phyloP scores from a whole-genome alignment of 148 eudicot genomes.

The Camellia japonica region DNA sequence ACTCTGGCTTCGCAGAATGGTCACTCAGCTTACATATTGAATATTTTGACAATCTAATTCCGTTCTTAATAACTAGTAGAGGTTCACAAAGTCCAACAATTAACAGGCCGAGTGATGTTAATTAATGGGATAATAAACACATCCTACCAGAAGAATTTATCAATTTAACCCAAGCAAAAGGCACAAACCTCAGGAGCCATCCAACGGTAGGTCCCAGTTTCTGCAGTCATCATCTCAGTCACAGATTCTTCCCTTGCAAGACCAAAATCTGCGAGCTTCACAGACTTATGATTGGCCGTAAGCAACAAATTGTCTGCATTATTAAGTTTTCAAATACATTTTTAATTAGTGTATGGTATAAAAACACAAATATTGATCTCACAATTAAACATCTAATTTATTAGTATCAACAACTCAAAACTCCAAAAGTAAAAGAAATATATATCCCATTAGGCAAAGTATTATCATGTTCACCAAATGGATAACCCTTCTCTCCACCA shows the following conservation, averaged over 20 bases:
- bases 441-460: neutral
- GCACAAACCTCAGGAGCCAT: slow-evolving; percentile 97
- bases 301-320: slow-evolving; percentile 90
- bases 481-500: neutral
- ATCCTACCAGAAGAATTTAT: neutral
- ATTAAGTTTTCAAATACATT: slow-evolving; percentile 18
- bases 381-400: neutral
- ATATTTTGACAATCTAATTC: neutral
- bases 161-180: neutral
- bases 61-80: neutral
- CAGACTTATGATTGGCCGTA: slow-evolving; percentile 76
- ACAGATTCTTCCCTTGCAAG: slow-evolving; percentile 97
- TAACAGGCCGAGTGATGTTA: neutral
- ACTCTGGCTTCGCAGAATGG: neutral
- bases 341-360: neutral
- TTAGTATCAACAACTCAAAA: neutral
- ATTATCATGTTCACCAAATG: neutral
- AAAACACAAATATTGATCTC: neutral
- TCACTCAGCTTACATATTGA: neutral
- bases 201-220: slow-evolving; percentile 99
- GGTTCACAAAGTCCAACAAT: neutral
- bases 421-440: neutral
- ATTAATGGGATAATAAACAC: neutral
- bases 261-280: slow-evolving; percentile 98
- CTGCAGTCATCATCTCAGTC: slow-evolving; percentile 99